These are phyloP conservation scores for Magnaporthiopsis rhizophila DNA, from an alignment of 2,329 filamentous ascomycete genomes.

Conservation along the genomic window DNA sequence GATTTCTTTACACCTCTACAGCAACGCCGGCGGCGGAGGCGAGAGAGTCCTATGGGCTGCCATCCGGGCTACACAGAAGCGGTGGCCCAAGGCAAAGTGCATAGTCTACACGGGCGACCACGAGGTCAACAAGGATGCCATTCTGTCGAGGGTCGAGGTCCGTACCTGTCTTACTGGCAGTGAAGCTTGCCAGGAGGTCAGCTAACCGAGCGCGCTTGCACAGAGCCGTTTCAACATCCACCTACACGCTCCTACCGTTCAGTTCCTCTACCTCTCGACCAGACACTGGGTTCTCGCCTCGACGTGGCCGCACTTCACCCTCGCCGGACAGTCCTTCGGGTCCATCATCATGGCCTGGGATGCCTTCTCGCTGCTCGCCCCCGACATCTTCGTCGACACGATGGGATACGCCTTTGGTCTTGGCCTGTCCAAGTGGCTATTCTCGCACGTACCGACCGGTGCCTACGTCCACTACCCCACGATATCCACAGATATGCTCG, in stretches of 20 bases:
- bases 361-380: constrained; percentile 83
- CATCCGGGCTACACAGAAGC: constrained; percentile 79
- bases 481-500: constrained; percentile 96
- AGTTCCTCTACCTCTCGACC: constrained; percentile 86
- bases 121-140: constrained; percentile 71
- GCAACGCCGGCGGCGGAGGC: constrained; percentile 91
- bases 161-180: constrained; percentile 15
- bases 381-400: constrained; percentile 92
- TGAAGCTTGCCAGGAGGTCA: neutral
- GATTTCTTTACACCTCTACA: constrained; percentile 25
- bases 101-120: constrained; percentile 95
- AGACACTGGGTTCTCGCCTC: constrained; percentile 78
- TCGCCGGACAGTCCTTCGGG: constrained; percentile 87
- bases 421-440: constrained; percentile 74
- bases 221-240: constrained; percentile 86
- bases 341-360: constrained; percentile 85
- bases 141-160: constrained; percentile 70
- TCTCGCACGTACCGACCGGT: constrained; percentile 70
- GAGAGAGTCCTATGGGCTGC: constrained; percentile 96
- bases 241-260: constrained; percentile 72
- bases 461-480: constrained; percentile 98
- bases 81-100: constrained; percentile 83
- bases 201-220: neutral
- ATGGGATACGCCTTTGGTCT: constrained; percentile 96
- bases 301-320: constrained; percentile 86